Evolutionary conservation across 805 yeast genomes (phyloP).

Genomic region (Candida silvicultrix): DNA sequence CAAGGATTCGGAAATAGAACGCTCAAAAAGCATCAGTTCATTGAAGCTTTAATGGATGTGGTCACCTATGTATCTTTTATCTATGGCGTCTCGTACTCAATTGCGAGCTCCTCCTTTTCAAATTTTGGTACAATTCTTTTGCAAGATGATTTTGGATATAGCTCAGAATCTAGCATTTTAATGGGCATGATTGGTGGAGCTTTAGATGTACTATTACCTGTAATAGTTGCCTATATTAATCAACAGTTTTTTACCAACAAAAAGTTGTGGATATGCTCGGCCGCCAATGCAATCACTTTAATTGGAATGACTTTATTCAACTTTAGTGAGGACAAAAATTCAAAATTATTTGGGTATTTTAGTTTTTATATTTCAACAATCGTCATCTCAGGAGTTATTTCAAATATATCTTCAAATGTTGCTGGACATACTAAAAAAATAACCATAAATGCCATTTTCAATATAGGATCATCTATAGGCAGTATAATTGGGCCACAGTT

Average conservation of each 20-base stretch:
- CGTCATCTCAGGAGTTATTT: background rate
- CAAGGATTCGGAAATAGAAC: constrained; percentile 46
- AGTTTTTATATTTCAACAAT: background rate
- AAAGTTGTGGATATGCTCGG: constrained; percentile 12
- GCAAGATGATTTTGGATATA: constrained; percentile 16
- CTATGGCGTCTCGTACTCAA: background rate
- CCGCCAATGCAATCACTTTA: constrained; percentile 12
- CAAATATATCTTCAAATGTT: constrained; percentile 40
- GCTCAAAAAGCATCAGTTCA: constrained; percentile 38
- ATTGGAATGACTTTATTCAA: constrained; percentile 23
- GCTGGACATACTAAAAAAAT: constrained; percentile 51
- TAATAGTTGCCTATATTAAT: constrained; percentile 21
- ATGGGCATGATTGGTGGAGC: constrained; percentile 27
- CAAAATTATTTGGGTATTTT: constrained; percentile 14
- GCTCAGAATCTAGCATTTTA: constrained; percentile 23
- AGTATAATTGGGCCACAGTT: constrained; percentile 55
- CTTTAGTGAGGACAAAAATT: constrained; percentile 17
- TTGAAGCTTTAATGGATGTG: constrained; percentile 33
- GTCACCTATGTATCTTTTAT: constrained; percentile 25
- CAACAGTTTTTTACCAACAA: constrained; percentile 6
- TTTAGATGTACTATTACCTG: background rate
- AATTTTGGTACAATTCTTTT: constrained; percentile 17
- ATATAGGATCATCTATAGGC: constrained; percentile 45
- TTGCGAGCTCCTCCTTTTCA: background rate
- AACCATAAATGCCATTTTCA: constrained; percentile 39